Evolutionary conservation across 768 basidiomycete species (phyloP), one percentile per base, ranked within the genome.

Genomic region (Holtermanniella nyarrowii): DNA sequence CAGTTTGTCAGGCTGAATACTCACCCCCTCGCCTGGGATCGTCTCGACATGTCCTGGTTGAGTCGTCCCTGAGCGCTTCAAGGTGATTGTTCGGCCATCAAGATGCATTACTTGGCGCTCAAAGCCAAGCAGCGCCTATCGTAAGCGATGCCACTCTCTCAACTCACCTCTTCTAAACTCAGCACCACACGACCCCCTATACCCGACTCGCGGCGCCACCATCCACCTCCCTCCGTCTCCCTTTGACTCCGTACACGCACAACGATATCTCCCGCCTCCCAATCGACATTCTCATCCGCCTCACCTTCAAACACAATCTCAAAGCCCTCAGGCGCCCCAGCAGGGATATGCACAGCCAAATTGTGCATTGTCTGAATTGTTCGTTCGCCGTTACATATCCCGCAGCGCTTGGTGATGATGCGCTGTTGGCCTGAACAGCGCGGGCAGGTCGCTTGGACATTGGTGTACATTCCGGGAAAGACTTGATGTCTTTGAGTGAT

Each of bases 221-320:
- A 89, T 58, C 48, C 52, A 18, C 50, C 31, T 7, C 60, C 60
- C 14, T 79, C 79, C 16, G 31, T 7, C 53, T 82, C 79, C 60
- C 82, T 82, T 71, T 78, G 78, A 63, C 84, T 90, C 58, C 84
- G 76, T 14, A 97, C 82, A 46, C 89, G 76, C 44, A 97, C 76
- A 31, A 97, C 77, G 45, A 99, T 80, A 72, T 99, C 91, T 5
- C 95, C 95, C 4, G 95, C 76, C 63, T 93, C 90, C 86, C 86
- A 95, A 60, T 97, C 95, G 2, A 88, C 88, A 50, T 77, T 85
- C 74, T 99, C 91, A 68, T 97, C 95, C 42, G 86, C 86, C 69
- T 96, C 91, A n/a, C 88, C 89, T 61, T 95, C 88, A 54, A 90
- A 96, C 0, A 91, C 78, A 31, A 91, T 80, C 69, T 99, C 88